These are phyloP conservation scores for Parascedosporium putredinis DNA, from an alignment of 2,329 filamentous ascomycete genomes.

Conservation along the genomic window DNA sequence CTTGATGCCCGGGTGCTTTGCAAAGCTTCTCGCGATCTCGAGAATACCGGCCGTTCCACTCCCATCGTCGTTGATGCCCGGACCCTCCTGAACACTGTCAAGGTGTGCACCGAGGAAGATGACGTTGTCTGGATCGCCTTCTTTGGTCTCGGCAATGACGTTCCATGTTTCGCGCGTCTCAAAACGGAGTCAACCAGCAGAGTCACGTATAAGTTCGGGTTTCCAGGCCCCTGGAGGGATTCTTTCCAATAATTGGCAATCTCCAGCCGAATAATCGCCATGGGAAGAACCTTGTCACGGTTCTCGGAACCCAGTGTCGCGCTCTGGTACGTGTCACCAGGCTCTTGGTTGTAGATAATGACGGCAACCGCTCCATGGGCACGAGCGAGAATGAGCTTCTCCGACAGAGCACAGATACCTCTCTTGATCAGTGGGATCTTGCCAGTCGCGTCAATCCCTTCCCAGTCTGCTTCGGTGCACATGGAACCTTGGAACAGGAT, in stretches of 20 bases:
- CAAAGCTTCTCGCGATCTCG: conserved; percentile 26
- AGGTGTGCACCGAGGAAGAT: conserved; percentile 31
- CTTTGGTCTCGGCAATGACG: conserved; percentile 31
- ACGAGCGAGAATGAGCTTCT: conserved; percentile 34
- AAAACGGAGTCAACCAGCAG: conserved; percentile 26
- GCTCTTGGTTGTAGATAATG: conserved; percentile 52
- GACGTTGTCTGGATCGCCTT: conserved; percentile 30
- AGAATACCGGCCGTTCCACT: conserved; percentile 27
- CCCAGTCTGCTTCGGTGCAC: conserved; percentile 33
- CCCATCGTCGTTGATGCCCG: conserved; percentile 31
- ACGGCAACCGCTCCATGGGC: conserved; percentile 31
- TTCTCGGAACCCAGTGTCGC: conserved; percentile 42
- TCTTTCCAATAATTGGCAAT: conserved; percentile 25
- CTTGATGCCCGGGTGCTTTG: conserved; percentile 26
- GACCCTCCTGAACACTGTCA: conserved; percentile 27
- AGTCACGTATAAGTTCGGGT: conserved; percentile 23
- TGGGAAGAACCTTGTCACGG: conserved; percentile 23
- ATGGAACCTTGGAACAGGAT: conserved; percentile 20
- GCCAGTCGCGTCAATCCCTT: conserved; percentile 29
- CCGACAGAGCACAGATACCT: conserved; percentile 29
- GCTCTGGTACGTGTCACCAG: conserved; percentile 29
- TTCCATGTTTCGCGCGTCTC: conserved; percentile 29
- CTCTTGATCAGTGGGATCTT: conserved; percentile 36
- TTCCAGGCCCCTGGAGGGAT: conserved; percentile 21
- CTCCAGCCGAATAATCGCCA: conserved; percentile 25